Evolutionary conservation across 257 asterid genomes (phyloP).

Genomic region (Nicotiana tabacum): DNA sequence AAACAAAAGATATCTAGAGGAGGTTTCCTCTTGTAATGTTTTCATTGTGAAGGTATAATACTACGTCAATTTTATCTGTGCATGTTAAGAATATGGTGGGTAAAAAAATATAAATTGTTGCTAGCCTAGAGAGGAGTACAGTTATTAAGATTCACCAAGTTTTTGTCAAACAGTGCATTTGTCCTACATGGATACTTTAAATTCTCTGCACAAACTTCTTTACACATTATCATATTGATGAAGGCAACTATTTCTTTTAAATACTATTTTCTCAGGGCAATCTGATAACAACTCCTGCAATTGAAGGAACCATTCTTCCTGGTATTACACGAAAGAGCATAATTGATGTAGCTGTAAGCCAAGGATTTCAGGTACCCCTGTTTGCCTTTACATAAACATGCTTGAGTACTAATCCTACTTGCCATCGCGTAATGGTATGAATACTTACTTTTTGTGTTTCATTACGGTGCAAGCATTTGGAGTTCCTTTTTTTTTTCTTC

Average conservation of each 20-base stretch:
- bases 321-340: constrained; percentile 50
- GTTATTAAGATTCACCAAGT: too few relatives aligned
- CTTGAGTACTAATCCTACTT: not conserved
- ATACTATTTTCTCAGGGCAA: constrained; percentile 28
- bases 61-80: not conserved
- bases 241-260: not conserved
- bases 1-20: constrained; percentile 79
- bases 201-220: too few relatives aligned
- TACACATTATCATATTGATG: not conserved
- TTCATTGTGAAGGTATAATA: constrained; percentile 78
- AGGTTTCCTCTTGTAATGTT: constrained; percentile 94
- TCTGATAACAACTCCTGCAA: constrained; percentile 40
- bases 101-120: too few relatives aligned
- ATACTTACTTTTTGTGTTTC: not conserved
- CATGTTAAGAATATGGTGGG: not conserved
- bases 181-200: too few relatives aligned
- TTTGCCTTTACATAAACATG: not conserved
- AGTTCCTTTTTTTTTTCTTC: not conserved
- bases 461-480: not conserved
- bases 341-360: constrained; percentile 41
- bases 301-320: constrained; percentile 45
- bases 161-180: too few relatives aligned
- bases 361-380: constrained; percentile 35
- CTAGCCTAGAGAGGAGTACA: too few relatives aligned
- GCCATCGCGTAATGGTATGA: not conserved